Conservation (phyloP, 257 asterid genomes). For the Solanum infundibuliforme region DNA sequence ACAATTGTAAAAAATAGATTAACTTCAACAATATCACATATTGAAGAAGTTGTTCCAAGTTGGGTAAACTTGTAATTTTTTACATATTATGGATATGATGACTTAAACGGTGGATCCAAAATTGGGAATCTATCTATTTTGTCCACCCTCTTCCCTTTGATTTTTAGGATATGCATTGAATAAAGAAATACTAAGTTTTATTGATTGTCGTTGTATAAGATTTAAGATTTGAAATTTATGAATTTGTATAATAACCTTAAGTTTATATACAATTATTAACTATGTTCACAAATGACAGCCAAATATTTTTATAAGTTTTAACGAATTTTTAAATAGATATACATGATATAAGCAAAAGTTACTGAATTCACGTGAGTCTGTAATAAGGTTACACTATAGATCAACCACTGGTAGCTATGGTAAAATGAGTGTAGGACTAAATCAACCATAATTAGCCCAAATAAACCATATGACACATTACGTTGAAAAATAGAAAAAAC, state of each 20-base stretch:
- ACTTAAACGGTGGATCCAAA: not conserved
- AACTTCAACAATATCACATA: not conserved
- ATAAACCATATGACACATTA: not conserved
- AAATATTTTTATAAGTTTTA: not conserved
- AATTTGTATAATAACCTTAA: not conserved
- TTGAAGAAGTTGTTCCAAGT: not conserved
- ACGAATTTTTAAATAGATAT: not conserved
- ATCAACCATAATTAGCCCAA: not conserved
- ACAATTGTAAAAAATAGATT: not conserved
- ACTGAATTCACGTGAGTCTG: not conserved
- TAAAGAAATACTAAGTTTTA: not conserved
- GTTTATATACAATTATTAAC: not conserved
- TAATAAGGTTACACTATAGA: not conserved
- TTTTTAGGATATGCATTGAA: not conserved
- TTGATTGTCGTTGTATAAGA: not conserved
- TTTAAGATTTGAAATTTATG: not conserved
- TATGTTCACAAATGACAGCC: not conserved
- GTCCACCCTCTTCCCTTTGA: not conserved
- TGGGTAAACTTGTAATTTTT: not conserved
- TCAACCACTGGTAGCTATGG: not conserved
- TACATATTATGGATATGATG: not conserved
- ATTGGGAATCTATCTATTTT: not conserved
- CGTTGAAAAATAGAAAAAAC: not conserved
- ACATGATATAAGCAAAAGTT: not conserved
- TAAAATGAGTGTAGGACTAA: not conserved